Evolutionary conservation across 345 rosid genomes (phyloP), one percentile per base, ranked within the genome.

Genomic region (Psidium friedrichsthalianum): DNA sequence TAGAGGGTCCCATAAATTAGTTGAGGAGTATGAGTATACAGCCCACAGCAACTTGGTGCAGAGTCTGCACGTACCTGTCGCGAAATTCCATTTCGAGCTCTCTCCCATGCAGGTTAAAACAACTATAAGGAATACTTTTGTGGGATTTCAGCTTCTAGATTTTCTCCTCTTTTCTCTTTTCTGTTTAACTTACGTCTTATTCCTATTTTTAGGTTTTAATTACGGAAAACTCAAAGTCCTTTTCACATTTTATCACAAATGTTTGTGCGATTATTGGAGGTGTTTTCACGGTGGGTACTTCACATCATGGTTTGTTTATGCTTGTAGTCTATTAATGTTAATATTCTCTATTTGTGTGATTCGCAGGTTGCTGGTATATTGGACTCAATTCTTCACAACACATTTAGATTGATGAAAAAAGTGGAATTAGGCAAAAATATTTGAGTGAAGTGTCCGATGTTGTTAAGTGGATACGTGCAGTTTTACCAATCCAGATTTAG

Each of bases 231-330:
- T 89, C 89, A 0, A 97, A 93, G 89, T 97, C 99, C 22, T 96
- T 97, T 89, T 95, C 98, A 1, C 99, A 97, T 85, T 97, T 97
- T 80, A 91, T 97, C 91, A 97, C 99, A 87, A 97, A 94, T 55
- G 93, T 97, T 84, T 96, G 99, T 49, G 99, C 99, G 85, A 97
- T 96, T 51, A 94, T 97, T 49, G 99, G 99, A 29, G 99, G 99
- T 55, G 90, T 98, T 89, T 98, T 98, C 94, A 98, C 99, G 97
- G 99, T 98, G 82, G 84, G 99, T 93, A 51, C 74, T 83, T 61
- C 56, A 12, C 5, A 20, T 82, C 78, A 15, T 80, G 18, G 8
- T 49, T 53, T 52, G 18, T 84, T 15, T 55, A 49, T 51, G 32
- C 13, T 49, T 29, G 4, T 42, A 25, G 20, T 61, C 56, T 52